Base-by-base conservation (phyloP, 257 asterid species). In the Eustoma russellianum region DNA sequence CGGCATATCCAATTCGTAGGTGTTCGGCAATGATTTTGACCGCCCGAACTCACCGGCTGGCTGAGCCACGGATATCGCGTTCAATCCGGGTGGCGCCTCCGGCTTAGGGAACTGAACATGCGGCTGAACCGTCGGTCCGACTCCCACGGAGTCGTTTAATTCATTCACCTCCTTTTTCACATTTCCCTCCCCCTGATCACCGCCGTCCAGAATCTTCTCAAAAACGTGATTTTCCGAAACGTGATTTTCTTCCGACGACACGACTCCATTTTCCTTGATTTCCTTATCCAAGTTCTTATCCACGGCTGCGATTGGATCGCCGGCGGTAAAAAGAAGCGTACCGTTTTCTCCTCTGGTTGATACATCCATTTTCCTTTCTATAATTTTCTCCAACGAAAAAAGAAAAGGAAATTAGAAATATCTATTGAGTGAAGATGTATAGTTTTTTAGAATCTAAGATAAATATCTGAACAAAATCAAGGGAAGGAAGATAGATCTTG, bases 61-160 rank as follows among this genome's bases (percentile, higher is more conserved):
- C 6, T 13, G 46, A 11, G 40, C 46, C 18, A 41, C 50, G 13
- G 53, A 38, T 33, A 16, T 11, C 48, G 4, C 34, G 28, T 24
- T 3, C 13, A 70, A 56, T 54, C 83, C 94, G 12, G 81, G 77
- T 10, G 95, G 97, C 12, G 76, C 84, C 53, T 81, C 82, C 7
- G 97, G 97, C 71, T 71, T 82, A 14, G 97, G 97, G 17, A 89
- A 85, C 62, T 58, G 76, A 5, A 79, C 70, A 67, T 82, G 77
- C 3, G 96, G 90, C 28, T 62, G 77, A 40, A 82, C 73, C 65
- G 67, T 34, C 46, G 9, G 44, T 30, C 43, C 3, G 17, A 24
- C 33, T 3, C 33, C 12, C 13, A 34, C 47, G 3, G 48, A 17
- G 11, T 35, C 13, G 9, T 9, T 15, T 5, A 38, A 38, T 8